Base-by-base conservation (phyloP, 2,329 filamentous ascomycete species). In the Aspergillus alliaceus region DNA sequence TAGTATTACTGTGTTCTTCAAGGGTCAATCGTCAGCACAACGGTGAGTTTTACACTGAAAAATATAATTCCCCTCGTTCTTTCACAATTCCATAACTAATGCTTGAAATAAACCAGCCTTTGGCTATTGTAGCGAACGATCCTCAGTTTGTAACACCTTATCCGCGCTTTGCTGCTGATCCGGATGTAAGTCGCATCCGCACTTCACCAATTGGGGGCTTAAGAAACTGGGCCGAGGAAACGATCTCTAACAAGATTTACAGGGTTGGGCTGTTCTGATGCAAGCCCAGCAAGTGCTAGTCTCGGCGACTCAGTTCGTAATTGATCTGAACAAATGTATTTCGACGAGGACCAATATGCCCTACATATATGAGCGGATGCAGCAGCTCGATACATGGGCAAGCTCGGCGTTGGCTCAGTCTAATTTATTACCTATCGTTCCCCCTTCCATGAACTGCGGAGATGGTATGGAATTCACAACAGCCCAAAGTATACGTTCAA, bases 1-100 rank as follows among this genome's bases (percentile, higher is more conserved):
- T 59, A 79, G 75, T 79, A 77, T 57, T 77, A 78, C 58, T 76
- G 73, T 58, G 72, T 77, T 37, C 69, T 77, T 24, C 77, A 79
- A 65, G 73, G 75, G 24, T 75, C 76, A 4, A 79, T 79, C 56
- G 75, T 77, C 32, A 77, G 75, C 67, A 75, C 73, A 27, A 76
- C 73, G 47, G 75, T 78, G 59, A 67, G 73, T 62, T 29, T 18
- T 18, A 6, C 20, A 11, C 20, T 12, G 20, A 6, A 40, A 14
- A 14, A 40, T 40, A 24, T 7, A 3, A 47, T 25, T 14, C n/a
- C 20, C 29, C 14, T n/a, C 3, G 4, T 47, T 9, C 20, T 15
- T 18, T 32, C 15, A 24, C 39, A 15, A 47, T 27, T 31, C 34
- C 27, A 31, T 53, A 44, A 57, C 55, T 64, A 54, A 67, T 52